Base-by-base conservation (phyloP, 495 filamentous ascomycete genomes). In the Neurospora sp. region DNA sequence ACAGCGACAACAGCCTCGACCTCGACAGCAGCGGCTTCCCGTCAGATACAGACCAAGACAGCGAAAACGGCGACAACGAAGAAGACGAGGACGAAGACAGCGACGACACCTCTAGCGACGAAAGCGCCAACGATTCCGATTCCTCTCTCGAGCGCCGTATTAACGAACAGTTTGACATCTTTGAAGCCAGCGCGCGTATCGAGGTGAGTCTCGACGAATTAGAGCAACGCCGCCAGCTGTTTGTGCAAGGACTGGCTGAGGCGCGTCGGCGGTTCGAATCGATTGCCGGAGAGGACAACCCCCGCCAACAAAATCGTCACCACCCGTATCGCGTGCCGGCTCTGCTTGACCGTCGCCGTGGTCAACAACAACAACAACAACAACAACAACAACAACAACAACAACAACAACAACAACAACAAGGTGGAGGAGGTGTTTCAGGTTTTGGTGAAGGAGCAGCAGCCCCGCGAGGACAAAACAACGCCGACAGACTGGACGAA, bases 271-370 rank as follows among this genome's bases (percentile, higher is more conserved):
- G 14, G 31, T 65, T 31, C 31, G 53, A 35, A 65, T 65, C 53
- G 53, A 65, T 65, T 65, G 27, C 53, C 1, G 27, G 31, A 4
- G 22, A 65, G 53, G 14, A 65, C 2, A 35, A 65, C 53, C 27
- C 27, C 53, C 53, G 22, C 53, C 44, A 61, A 61, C 42, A n/a
- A 39, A 40, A 35, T 18, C 42, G 70, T 20, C 70, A 71, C 31
- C 44, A 65, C 70, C 70, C 70, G 3, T 71, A 71, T 53, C 70
- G 70, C 31, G 38, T 71, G 44, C 70, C 70, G 22, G 42, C 44
- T 6, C 44, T 59, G 20, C 18, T 61, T 35, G 53, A 61, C 27
- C 53, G 53, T 31, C 53, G 53, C 27, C 53, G 53, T 14, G 53
- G 22, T 16, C 53, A 61, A 61, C 53, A 65, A 9, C 41, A 44